phyloP scores from a whole-genome alignment of 805 yeast species.

The Metschnikowia noctiluminum region DNA sequence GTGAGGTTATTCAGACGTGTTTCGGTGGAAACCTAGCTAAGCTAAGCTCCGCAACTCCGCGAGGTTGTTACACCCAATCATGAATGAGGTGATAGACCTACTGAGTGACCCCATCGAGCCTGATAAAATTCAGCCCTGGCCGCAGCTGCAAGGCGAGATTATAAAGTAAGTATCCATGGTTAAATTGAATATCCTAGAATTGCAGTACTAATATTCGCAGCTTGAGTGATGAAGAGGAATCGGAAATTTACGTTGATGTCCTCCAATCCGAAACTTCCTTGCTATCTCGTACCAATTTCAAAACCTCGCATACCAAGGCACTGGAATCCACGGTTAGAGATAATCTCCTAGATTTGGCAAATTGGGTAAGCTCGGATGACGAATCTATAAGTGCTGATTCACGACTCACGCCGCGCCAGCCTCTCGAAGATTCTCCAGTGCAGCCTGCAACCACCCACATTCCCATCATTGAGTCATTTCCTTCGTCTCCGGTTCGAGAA shows the following conservation, averaged over 20 bases:
- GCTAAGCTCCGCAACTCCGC: neutral
- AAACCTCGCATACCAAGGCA: neutral
- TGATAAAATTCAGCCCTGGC: neutral
- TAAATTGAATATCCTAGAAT: neutral
- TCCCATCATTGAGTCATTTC: neutral
- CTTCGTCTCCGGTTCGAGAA: constrained; percentile 12
- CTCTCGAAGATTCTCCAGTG: neutral
- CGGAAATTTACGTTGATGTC: neutral
- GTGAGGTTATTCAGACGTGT: neutral
- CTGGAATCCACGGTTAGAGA: neutral
- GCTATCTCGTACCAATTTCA: neutral
- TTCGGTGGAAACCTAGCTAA: neutral
- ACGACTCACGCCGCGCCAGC: neutral
- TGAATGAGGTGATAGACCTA: constrained; percentile 16
- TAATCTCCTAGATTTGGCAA: constrained; percentile 13
- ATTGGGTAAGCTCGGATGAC: constrained; percentile 22
- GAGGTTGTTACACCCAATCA: neutral
- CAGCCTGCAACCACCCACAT: neutral
- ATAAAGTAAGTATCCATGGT: constrained; percentile 11
- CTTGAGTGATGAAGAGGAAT: constrained; percentile 4
- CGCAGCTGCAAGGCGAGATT: neutral
- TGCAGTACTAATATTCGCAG: constrained; percentile 3
- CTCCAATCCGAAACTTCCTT: neutral
- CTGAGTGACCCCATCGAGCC: constrained; percentile 13
- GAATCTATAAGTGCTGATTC: constrained; percentile 8